Evolutionary conservation across 75 land plant genomes (phyloP).

Genomic region (Selaginella tamariscina): DNA sequence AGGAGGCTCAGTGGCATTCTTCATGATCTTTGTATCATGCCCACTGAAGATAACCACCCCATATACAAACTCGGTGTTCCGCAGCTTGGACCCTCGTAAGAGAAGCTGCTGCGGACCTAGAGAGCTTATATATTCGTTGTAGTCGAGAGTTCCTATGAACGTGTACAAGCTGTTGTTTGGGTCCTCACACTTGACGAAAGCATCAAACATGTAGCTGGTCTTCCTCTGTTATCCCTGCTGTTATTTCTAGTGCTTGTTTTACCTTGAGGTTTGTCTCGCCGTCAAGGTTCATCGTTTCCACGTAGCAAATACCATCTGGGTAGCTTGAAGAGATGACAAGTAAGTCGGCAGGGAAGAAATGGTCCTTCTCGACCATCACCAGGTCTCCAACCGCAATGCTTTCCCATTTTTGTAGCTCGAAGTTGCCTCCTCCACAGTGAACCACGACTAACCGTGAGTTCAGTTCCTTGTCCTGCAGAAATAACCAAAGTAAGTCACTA

Average conservation of each 20-base stretch:
- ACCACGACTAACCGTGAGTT: constrained; percentile 43
- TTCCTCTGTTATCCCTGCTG: constrained; percentile 26
- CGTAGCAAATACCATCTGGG: constrained; percentile 67
- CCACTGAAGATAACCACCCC: constrained; percentile 76
- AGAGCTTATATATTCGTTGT: constrained; percentile 25
- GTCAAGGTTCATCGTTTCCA: constrained; percentile 79
- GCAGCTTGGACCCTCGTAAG: constrained; percentile 69
- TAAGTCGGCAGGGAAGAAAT: constrained; percentile 65
- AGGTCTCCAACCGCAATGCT: constrained; percentile 57
- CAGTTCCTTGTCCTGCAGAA: constrained; percentile 47
- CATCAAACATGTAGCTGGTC: constrained; percentile 34
- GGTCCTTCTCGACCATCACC: constrained; percentile 50
- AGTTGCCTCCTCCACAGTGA: constrained; percentile 20
- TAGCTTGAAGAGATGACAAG: constrained; percentile 58
- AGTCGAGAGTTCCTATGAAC: constrained; percentile 44
- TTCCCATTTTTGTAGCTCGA: constrained; percentile 45
- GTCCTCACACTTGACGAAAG: constrained; percentile 57
- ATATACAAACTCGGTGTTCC: constrained; percentile 55
- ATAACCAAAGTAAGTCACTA: not conserved
- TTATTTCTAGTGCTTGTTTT: constrained; percentile 41
- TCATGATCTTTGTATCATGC: constrained; percentile 73
- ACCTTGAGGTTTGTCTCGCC: constrained; percentile 72
- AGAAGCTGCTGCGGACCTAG: constrained; percentile 50
- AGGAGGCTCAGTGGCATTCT: constrained; percentile 65
- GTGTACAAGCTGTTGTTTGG: constrained; percentile 61